phyloP scores from a whole-genome alignment of 352 stramenopile species.

The Globisporangium barbulae region DNA sequence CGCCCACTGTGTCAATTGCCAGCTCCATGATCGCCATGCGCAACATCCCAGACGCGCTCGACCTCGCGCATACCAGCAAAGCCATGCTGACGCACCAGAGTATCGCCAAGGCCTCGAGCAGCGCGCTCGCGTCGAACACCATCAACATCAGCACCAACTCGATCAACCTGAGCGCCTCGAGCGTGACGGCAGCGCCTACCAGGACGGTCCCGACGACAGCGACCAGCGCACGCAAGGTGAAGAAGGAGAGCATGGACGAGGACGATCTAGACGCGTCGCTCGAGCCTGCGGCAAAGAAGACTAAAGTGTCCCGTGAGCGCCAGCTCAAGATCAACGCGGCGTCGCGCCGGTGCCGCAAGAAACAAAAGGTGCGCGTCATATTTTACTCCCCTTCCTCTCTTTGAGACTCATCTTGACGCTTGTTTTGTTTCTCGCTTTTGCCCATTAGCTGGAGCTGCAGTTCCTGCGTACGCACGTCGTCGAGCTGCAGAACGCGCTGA shows the following conservation, averaged over 20 bases:
- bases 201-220: background rate
- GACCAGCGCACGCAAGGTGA: slow-evolving; percentile 13
- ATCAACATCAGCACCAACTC: slow-evolving; percentile 32
- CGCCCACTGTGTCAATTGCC: slow-evolving; percentile 45
- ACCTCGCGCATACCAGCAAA: slow-evolving; percentile 20
- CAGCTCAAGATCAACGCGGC: slow-evolving; percentile 88
- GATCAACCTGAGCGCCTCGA: slow-evolving; percentile 27
- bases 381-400: background rate
- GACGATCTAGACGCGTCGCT: slow-evolving; percentile 18
- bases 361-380: slow-evolving; percentile 52
- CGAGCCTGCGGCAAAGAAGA: slow-evolving; percentile 54
- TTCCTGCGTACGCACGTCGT: slow-evolving; percentile 81
- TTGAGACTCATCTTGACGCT: background rate
- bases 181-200: background rate
- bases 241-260: slow-evolving; percentile 27
- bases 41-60: slow-evolving; percentile 17
- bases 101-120: slow-evolving; percentile 4
- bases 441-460: slow-evolving; percentile 57
- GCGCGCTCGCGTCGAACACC: slow-evolving; percentile 8
- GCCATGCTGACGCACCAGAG: slow-evolving; percentile 22
- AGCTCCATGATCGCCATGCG: slow-evolving; percentile 77
- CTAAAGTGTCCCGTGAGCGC: slow-evolving; percentile 79
- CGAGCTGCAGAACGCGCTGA: slow-evolving; percentile 67
- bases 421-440: background rate
- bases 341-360: slow-evolving; percentile 77